Evolutionary conservation across 176 grass and related monocot genomes (phyloP), one percentile per base, ranked within the genome.

Genomic region (Eremochloa ophiuroides): DNA sequence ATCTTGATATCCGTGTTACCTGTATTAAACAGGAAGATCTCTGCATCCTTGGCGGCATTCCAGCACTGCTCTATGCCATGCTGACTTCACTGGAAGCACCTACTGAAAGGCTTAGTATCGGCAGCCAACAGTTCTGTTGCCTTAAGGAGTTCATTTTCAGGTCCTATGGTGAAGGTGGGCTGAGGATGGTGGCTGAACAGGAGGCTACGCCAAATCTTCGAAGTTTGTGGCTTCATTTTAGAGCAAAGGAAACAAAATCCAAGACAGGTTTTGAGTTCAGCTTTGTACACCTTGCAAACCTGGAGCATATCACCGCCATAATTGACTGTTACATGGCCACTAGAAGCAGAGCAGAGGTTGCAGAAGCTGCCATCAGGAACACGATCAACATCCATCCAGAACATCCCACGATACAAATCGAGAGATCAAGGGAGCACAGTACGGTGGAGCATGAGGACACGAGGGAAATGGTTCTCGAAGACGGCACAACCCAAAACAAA

Each of bases 281-380:
- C 22, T 59, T 61, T 20, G 53, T 41, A 7, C n/a, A 41, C 53
- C 34, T 61, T 18, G n/a, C 11, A 39, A 61, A 58, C 6, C 74
- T 76, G 31, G 35, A 59, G 51, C 22, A 40, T n/a, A n/a, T 60
- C 10, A 38, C 0, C 3, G 51, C 16, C 12, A 38, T 9, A 15
- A 76, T 76, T 23, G n/a, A 61, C 17, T 76, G 74, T 28, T 26
- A 28, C 15, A 35, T 14, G 58, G 53, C 71, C 30, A 37, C 30
- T 23, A 74, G 11, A 37, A 55, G 41, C 25, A 72, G 30, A 11
- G 28, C 37, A 13, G 37, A 27, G 34, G 34, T 53, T 76, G 73
- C 53, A 60, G 73, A 60, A 61, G 74, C 53, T 18, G 14, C 74
- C n/a, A 27, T 76, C n/a, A 76, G 53, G 74, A 39, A 61, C 53